Evolutionary conservation across 805 yeast genomes (phyloP).

Genomic region (Lachancea mirantina): DNA sequence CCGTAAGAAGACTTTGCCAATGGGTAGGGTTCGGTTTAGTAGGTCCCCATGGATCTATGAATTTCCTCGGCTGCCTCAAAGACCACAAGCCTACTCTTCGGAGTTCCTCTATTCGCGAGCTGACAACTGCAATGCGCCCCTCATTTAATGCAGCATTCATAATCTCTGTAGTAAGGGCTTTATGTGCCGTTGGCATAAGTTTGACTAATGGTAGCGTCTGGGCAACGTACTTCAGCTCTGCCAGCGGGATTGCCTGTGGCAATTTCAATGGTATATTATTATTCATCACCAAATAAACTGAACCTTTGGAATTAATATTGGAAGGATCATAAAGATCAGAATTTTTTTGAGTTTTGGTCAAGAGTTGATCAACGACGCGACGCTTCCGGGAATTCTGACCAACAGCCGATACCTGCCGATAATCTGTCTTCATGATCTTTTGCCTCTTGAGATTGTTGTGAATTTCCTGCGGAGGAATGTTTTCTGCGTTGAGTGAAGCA

Average conservation of each 20-base stretch:
- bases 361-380: conserved; percentile 1
- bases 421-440: neutral
- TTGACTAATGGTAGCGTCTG: conserved; percentile 83
- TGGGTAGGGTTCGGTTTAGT: conserved; percentile 41
- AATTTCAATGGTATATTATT: conserved; percentile 47
- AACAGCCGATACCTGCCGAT: too few species aligned
- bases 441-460: conserved; percentile 4
- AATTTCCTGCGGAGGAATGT: neutral
- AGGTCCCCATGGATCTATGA: conserved; percentile 51
- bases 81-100: conserved; percentile 88
- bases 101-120: conserved; percentile 86
- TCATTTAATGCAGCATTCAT: conserved; percentile 82
- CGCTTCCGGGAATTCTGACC: neutral
- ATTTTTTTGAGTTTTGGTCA: conserved; percentile 1
- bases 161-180: conserved; percentile 74
- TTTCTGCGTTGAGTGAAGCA: too few species aligned
- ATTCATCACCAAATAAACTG: conserved; percentile 42
- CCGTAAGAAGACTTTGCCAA: conserved; percentile 69
- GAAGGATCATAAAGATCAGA: conserved; percentile 28
- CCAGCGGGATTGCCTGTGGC: conserved; percentile 57
- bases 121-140: conserved; percentile 83
- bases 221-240: conserved; percentile 79
- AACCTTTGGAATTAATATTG: conserved; percentile 38
- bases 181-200: conserved; percentile 77
- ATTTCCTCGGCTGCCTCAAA: conserved; percentile 71